Base-by-base conservation (phyloP, 2,329 filamentous ascomycete species). In the Cladophialophora exuberans region DNA sequence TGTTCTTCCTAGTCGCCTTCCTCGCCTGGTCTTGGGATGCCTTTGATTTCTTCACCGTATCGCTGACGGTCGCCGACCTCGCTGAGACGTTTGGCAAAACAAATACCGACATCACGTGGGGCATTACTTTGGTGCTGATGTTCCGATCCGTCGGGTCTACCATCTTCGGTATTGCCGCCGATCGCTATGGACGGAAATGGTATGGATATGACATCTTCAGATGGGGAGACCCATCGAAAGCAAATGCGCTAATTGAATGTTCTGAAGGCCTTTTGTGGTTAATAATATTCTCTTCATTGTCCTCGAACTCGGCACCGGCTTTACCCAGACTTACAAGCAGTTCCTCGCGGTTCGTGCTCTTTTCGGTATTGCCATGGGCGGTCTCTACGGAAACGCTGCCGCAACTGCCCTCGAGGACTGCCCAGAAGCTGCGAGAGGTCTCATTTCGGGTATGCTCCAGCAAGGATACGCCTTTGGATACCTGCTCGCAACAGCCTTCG, bases 401-500 rank as follows among this genome's bases (percentile, higher is more conserved):
- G 82, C 83, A 0, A 85, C 82, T 2, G 83, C 83, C 0, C 69
- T 86, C 11, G 83, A 86, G 67, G 83, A 86, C 60, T 84, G 82
- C 57, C 83, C 83, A 0, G 70, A 75, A 49, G 76, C 75, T 36
- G 83, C 83, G 2, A 74, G 83, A 43, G 83, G 83, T 61, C 74
- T 86, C 38, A 71, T 86, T 10, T 84, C 82, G 2, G 83, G 83
- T 9, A 78, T 86, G 71, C 72, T 85, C 11, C 83, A 86, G 66
- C 82, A 85, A 68, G 83, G 64, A 20, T 86, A 85, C 62, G 82
- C 83, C 0, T 84, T 85, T 64, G 83, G 83, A 2, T 86, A 85
- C 66, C 72, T 86, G n/a, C 75, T 86, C 1, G 82, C 80, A 0
- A 79, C 79, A 1, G 79, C 80, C 7, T 83, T 83, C 64, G 74